Percentiles rank a stretch among this genome's conserved stretches.
Evolutionary conservation across 306 rosid genomes (phyloP).

Genomic region (Rubus parviflorus): DNA sequence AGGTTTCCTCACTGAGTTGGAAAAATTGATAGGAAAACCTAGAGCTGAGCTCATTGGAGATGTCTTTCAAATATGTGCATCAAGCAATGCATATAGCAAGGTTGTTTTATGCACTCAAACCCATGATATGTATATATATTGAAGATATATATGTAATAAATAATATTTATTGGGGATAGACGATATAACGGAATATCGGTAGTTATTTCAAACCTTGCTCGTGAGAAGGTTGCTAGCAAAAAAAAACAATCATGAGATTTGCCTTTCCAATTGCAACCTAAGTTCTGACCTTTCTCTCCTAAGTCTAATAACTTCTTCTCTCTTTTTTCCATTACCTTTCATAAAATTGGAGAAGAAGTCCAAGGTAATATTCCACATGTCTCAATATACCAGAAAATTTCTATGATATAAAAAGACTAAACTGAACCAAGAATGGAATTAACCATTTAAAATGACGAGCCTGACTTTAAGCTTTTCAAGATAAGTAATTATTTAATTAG

Average conservation of each 20-base stretch:
- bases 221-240: neutral
- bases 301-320: neutral
- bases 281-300: neutral
- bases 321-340: neutral
- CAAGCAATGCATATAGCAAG: neutral
- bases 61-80: neutral
- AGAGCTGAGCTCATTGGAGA: neutral
- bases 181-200: too few species aligned
- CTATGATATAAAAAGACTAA: neutral
- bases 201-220: too few species aligned
- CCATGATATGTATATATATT: too few species aligned
- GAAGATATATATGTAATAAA: too few species aligned
- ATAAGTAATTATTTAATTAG: neutral
- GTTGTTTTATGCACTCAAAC: neutral
- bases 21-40: too few species aligned
- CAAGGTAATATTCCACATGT: too few species aligned
- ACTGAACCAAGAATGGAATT: slow-evolving; percentile 2
- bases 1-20: neutral
- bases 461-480: neutral
- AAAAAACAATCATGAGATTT: neutral
- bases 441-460: slow-evolving; percentile 1
- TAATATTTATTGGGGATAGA: too few species aligned
- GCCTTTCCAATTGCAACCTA: neutral
- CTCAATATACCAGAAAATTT: neutral
- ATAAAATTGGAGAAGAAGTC: too few species aligned